Evolutionary conservation across 805 yeast genomes (phyloP), one percentile per base, ranked within the genome.

Genomic region (Clavispora phyllophila): DNA sequence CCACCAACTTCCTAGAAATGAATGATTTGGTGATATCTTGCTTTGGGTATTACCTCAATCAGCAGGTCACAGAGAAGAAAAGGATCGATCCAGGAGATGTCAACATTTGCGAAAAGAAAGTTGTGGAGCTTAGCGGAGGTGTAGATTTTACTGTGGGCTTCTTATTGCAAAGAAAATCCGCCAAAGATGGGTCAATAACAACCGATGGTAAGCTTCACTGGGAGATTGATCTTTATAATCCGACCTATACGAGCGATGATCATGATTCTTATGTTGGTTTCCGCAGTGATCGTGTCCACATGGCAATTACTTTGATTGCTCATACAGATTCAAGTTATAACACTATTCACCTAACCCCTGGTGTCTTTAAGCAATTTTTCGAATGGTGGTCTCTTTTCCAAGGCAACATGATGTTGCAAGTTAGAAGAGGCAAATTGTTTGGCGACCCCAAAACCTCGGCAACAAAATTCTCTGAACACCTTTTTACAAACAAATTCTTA

Each of bases 351-450:
- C 63, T 91, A 40, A 73, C 89, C 2, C 96, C 96, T 1, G 68
- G 68, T 4, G 75, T 82, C 0, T 71, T 91, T 50, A 58, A 65
- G 7, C 84, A 81, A 46, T 89, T 93, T 65, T 81, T 79, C 55
- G 57, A 62, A 4, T 93, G 98, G 98, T 90, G 96, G 96, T 63
- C 65, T 26, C 74, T 86, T 50, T 91, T 91, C 61, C 76, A 83
- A n/a, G 83, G 91, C 20, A 81, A 83, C 42, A 72, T 84, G 51
- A 79, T 88, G 40, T 68, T 90, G 17, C 96, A 98, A 0, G 76
- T 88, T 13, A 75, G 95, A 40, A 72, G 77, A 36, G 97, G 98
- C 0, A 61, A 65, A 1, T 57, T 93, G 19, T 91, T 87, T 66
- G 80, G 79, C 0, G 77, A 77, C 18, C 57, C 63, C 5, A 71